phyloP scores from a whole-genome alignment of 768 basidiomycete genomes.

The Boletus insuetus region DNA sequence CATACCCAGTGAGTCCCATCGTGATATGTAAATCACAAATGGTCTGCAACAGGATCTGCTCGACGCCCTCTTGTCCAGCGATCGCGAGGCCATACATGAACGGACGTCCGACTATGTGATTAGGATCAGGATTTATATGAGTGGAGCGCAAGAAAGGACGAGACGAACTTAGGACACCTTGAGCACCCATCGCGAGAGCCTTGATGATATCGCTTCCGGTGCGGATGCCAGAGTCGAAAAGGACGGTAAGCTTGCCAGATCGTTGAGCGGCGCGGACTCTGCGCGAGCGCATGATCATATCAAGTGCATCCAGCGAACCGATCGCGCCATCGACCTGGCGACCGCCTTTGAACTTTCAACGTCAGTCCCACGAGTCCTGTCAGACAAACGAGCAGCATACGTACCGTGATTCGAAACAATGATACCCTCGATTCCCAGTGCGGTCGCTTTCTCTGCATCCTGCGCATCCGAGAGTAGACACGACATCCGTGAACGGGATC shows the following conservation, averaged over 20 bases:
- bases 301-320: conserved; percentile 70
- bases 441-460: conserved; percentile 53
- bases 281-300: conserved; percentile 61
- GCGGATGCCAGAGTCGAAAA: conserved; percentile 74
- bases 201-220: conserved; percentile 83
- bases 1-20: conserved; percentile 61
- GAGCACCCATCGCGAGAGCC: conserved; percentile 83
- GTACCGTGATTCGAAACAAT: conserved; percentile 44
- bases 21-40: conserved; percentile 68
- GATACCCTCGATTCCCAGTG: conserved; percentile 42
- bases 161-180: conserved; percentile 70
- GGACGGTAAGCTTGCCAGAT: conserved; percentile 61
- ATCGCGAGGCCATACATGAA: conserved; percentile 71
- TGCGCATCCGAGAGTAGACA: not conserved
- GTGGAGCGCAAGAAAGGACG: not conserved
- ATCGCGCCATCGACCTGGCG: conserved; percentile 81
- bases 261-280: conserved; percentile 57
- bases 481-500: not conserved
- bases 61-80: conserved; percentile 70
- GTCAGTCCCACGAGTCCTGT: not conserved
- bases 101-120: conserved; percentile 60
- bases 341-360: conserved; percentile 45
- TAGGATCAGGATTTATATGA: not conserved
- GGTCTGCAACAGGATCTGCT: conserved; percentile 66
- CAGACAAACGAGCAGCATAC: not conserved